Conservation (phyloP, 192 early-diverging fungal genomes). For the Rhizophagus prolifer region DNA sequence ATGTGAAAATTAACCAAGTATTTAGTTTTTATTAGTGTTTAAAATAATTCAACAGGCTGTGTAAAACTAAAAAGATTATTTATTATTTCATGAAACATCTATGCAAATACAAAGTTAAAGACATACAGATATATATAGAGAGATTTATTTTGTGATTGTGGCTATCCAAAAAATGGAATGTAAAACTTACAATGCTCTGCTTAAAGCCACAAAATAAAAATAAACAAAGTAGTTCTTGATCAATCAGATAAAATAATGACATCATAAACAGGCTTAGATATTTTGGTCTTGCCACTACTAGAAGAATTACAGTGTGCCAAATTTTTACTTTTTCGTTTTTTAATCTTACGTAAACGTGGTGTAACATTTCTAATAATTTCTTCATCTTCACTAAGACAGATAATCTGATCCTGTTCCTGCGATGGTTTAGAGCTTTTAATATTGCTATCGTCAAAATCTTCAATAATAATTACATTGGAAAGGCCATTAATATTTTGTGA, state of each 20-base stretch:
- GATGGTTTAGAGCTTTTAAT: background rate
- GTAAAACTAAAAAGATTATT: too few relatives aligned
- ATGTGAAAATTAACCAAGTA: too few relatives aligned
- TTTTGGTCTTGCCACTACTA: background rate
- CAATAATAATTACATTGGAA: background rate
- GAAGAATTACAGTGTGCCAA: background rate
- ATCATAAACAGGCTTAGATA: background rate
- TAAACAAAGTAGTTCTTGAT: background rate
- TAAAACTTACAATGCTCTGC: too few relatives aligned
- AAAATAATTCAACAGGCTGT: too few relatives aligned
- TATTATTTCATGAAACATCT: too few relatives aligned
- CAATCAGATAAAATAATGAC: background rate
- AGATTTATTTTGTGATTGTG: too few relatives aligned
- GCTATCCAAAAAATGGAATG: too few relatives aligned
- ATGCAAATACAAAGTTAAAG: too few relatives aligned
- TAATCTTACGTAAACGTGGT: background rate
- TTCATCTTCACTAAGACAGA: background rate
- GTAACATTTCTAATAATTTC: background rate
- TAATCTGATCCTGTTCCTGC: background rate
- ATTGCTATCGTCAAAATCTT: background rate
- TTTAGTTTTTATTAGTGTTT: too few relatives aligned
- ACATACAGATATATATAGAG: too few relatives aligned
- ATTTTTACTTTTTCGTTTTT: background rate
- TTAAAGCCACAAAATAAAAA: too few relatives aligned
- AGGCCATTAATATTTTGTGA: background rate